phyloP scores from a whole-genome alignment of 2,329 filamentous ascomycete genomes.

The Alternaria sp. region DNA sequence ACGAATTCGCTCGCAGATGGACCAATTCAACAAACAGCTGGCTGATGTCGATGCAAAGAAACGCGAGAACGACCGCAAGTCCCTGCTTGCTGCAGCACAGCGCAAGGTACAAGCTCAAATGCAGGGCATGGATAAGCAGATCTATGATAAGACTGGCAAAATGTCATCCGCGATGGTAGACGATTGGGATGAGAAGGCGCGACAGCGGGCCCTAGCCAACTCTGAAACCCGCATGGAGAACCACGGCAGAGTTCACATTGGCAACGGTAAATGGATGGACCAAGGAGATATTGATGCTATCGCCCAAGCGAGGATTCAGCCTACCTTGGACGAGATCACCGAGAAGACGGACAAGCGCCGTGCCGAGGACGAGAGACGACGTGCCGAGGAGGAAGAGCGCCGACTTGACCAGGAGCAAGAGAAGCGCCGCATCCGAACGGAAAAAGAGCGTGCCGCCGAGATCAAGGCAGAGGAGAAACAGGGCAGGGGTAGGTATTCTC shows the following conservation, averaged over 20 bases:
- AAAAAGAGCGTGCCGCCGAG: constrained; percentile 58
- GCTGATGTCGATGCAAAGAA: constrained; percentile 75
- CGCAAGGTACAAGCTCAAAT: constrained; percentile 83
- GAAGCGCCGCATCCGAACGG: constrained; percentile 64
- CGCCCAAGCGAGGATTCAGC: constrained; percentile 77
- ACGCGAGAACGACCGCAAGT: constrained; percentile 74
- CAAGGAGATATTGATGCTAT: constrained; percentile 79
- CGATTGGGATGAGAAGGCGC: constrained; percentile 81
- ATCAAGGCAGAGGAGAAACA: constrained; percentile 55
- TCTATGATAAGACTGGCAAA: constrained; percentile 78
- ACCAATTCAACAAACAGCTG: constrained; percentile 71
- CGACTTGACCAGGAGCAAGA: constrained; percentile 69
- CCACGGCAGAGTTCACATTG: constrained; percentile 70
- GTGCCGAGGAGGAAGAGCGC: constrained; percentile 67
- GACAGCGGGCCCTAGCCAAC: constrained; percentile 70
- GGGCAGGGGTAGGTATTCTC: constrained; percentile 61
- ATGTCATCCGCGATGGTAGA: constrained; percentile 70
- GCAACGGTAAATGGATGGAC: constrained; percentile 80
- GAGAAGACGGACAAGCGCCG: constrained; percentile 76
- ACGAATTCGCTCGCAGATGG: constrained; percentile 80
- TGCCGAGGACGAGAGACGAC: constrained; percentile 71
- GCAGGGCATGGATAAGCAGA: constrained; percentile 79
- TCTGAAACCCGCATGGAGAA: constrained; percentile 66
- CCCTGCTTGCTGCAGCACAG: constrained; percentile 78
- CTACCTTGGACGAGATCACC: constrained; percentile 83